Base-by-base conservation (phyloP, 2,329 filamentous ascomycete genomes). In the Arachnopeziza araneosa region DNA sequence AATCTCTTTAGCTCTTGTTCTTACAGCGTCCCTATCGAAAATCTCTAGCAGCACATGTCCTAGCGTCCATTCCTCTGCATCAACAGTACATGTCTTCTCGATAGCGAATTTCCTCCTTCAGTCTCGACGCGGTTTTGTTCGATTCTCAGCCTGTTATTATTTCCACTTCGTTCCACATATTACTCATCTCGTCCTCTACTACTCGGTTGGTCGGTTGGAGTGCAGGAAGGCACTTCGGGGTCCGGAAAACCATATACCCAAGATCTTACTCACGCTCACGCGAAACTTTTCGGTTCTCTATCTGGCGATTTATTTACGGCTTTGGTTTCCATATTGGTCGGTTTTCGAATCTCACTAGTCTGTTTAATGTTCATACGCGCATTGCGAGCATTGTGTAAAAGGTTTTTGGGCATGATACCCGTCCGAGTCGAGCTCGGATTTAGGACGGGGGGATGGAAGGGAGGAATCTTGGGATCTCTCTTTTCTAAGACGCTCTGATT, bases 261-360 rank as follows among this genome's bases (percentile, higher is more conserved):
- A 56, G 66, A 67, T 60, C 65, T 44, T 64, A 61, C 60, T 62
- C 64, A 63, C 69, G 68, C 69, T 70, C 69, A 68, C 69, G 69
- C 69, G 68, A 64, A 64, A 60, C 21, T 58, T 49, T 55, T 56
- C 36, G 17, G 12, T 36, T 57, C 50, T 53, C 36, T 30, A 26
- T 32, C 22, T 22, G 50, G 50, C 21, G 50, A 44, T 44, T 44
- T 44, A 19, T 14, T 14, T 6, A 14, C 17, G 36, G 36, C 17
- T 44, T 44, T 19, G 36, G 12, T 44, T 44, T 44, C 36, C 17
- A 44, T 14, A 44, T 44, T 44, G 36, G 17, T 44, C 12, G 17
- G 17, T 12, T 44, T 19, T 14, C 36, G 36, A 19, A 44, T 44
- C 17, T 17, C 36, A 19, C 5, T 44, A 8, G 36, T 44, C 17